Conservation (phyloP, 208 protist species). For the Trypanosoma rangeli region DNA sequence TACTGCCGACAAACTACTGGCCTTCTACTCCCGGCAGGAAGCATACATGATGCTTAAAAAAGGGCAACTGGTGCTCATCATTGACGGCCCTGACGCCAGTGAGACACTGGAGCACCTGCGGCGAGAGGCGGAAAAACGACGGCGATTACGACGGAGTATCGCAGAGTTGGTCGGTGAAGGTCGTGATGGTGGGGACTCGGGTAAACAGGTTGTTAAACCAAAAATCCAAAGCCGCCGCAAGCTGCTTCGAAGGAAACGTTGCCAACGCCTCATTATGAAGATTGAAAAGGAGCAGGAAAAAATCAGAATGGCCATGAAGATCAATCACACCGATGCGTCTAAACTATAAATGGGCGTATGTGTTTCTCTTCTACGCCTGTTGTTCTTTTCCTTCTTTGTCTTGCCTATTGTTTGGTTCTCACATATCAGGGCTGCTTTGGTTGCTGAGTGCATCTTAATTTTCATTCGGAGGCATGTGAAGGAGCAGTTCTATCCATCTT, state of each 20-base stretch:
- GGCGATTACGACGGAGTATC: constrained; percentile 50
- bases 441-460: background rate
- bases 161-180: constrained; percentile 31
- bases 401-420: background rate
- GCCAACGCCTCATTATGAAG: constrained; percentile 45
- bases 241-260: constrained; percentile 27
- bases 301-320: constrained; percentile 55
- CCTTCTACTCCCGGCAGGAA: constrained; percentile 78
- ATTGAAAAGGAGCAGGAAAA: constrained; percentile 83
- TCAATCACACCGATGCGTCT: constrained; percentile 51
- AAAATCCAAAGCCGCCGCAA: constrained; percentile 13
- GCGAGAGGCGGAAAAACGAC: constrained; percentile 53
- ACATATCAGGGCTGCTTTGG: background rate
- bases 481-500: too few relatives aligned
- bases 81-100: constrained; percentile 61
- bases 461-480: constrained; percentile 16
- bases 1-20: constrained; percentile 62
- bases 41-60: constrained; percentile 66
- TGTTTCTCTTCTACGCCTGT: background rate
- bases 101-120: constrained; percentile 67
- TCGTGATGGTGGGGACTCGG: background rate
- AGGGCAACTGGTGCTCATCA: constrained; percentile 82
- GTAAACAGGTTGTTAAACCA: constrained; percentile 1
- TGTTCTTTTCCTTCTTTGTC: constrained; percentile 24
- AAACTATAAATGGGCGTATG: constrained; percentile 14